These are phyloP conservation scores for Sordaria brevicollis DNA, from an alignment of 495 filamentous ascomycete species.

Conservation along the genomic window DNA sequence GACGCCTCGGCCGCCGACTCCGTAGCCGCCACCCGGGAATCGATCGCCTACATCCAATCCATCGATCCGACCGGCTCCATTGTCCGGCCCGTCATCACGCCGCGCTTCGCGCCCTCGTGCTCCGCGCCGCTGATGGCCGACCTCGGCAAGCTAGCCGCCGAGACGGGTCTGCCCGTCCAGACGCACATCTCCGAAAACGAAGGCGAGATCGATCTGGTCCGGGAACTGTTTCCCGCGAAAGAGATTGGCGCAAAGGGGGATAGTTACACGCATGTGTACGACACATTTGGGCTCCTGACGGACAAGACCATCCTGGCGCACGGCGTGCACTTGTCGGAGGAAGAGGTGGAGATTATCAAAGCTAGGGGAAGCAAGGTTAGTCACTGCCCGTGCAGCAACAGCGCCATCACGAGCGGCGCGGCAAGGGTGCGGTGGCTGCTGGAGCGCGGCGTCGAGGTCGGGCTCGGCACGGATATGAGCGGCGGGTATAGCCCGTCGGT, in stretches of 20 bases:
- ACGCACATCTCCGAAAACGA: conserved; percentile 88
- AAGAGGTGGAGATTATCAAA: conserved; percentile 54
- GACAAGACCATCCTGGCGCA: conserved; percentile 76
- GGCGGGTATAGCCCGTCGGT: conserved; percentile 76
- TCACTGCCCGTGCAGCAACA: conserved; percentile 85
- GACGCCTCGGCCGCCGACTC: conserved; percentile 52
- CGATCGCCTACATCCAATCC: conserved; percentile 53
- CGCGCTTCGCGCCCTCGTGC: conserved; percentile 80
- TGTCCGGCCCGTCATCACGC: conserved; percentile 79
- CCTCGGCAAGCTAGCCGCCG: conserved; percentile 53
- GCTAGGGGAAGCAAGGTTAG: conserved; percentile 51
- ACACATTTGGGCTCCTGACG: conserved; percentile 56
- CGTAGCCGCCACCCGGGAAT: conserved; percentile 45
- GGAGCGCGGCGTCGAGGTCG: conserved; percentile 65
- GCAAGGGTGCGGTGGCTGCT: conserved; percentile 62
- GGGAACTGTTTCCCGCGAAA: conserved; percentile 50
- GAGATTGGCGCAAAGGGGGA: conserved; percentile 21
- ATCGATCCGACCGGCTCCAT: conserved; percentile 50
- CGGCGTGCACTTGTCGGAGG: conserved; percentile 59
- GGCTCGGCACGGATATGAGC: conserved; percentile 80
- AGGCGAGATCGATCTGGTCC: conserved; percentile 60
- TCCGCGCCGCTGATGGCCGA: conserved; percentile 43
- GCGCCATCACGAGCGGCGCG: conserved; percentile 62
- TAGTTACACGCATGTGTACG: conserved; percentile 74
- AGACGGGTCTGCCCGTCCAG: conserved; percentile 56